Conservation (phyloP, 1,284 basidiomycete species). For the Ganoderma lucidum region DNA sequence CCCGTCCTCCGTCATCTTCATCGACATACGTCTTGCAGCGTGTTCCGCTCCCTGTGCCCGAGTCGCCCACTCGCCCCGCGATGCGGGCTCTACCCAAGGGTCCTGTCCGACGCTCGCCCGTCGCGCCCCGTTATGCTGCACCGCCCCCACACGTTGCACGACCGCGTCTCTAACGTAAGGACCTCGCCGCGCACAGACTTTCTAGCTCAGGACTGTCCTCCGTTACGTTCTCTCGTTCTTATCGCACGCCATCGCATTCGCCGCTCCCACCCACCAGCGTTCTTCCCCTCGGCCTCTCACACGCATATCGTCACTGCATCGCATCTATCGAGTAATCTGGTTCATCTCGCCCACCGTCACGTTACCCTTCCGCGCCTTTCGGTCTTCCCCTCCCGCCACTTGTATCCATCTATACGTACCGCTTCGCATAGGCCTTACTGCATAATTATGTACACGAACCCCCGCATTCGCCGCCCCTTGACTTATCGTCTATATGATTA, state of each 20-base stretch:
- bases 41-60: conserved; percentile 4
- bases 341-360: conserved; percentile 16
- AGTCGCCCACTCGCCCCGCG: conserved; percentile 2
- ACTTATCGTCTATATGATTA: conserved; percentile 35
- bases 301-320: conserved; percentile 24
- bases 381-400: conserved; percentile 17
- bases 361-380: conserved; percentile 10
- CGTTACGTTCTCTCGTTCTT: conserved; percentile 29
- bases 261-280: conserved; percentile 15
- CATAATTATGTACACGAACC: conserved; percentile 32
- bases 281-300: conserved; percentile 20
- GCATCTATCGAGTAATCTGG: conserved; percentile 28
- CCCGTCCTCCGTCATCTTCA: conserved; percentile 5
- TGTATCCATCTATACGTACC: conserved; percentile 25
- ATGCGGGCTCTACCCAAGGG: background rate
- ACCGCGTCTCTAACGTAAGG: conserved; percentile 28
- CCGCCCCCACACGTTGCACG: background rate
- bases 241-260: conserved; percentile 30
- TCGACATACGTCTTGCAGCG: background rate
- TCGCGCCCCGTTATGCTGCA: conserved; percentile 20
- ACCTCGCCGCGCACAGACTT: conserved; percentile 25
- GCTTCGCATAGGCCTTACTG: conserved; percentile 21
- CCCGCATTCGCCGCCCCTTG: conserved; percentile 17
- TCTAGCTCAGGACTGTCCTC: conserved; percentile 26
- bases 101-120: conserved; percentile 2